Evolutionary conservation across 139 green algal species (phyloP).

Genomic region (Tetraselmis striata): DNA sequence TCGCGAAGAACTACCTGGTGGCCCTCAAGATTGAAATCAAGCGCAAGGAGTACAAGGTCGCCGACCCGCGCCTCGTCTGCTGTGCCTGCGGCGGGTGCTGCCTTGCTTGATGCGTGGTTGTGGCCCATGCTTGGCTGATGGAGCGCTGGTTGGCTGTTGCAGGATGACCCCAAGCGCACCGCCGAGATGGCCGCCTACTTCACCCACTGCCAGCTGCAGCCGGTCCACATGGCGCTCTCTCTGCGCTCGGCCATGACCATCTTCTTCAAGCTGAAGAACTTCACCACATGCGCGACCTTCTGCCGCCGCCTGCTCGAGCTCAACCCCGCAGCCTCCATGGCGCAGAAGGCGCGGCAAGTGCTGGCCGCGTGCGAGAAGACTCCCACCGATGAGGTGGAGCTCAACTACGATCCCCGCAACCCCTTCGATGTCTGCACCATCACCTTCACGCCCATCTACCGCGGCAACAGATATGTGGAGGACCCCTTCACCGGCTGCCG

Average conservation of each 20-base stretch:
- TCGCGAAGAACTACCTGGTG: slow-evolving; percentile 77
- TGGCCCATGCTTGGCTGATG: too few relatives aligned
- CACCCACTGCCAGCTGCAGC: slow-evolving; percentile 88
- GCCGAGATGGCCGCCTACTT: slow-evolving; percentile 98
- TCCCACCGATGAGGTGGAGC: slow-evolving; percentile 71
- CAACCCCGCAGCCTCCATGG: slow-evolving; percentile 69
- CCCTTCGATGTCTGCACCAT: slow-evolving; percentile 93
- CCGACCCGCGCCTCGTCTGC: neutral
- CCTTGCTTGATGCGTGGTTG: too few relatives aligned
- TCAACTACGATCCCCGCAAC: slow-evolving; percentile 97
- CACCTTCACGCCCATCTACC: slow-evolving; percentile 96
- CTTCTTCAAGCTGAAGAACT: slow-evolving; percentile 97
- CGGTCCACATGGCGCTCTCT: slow-evolving; percentile 79
- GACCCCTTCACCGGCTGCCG: slow-evolving; percentile 83
- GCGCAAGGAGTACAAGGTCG: slow-evolving; percentile 64
- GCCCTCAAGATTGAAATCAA: slow-evolving; percentile 85
- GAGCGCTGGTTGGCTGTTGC: too few relatives aligned
- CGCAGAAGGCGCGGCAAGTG: slow-evolving; percentile 76
- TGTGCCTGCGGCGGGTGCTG: neutral
- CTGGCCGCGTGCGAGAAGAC: slow-evolving; percentile 88
- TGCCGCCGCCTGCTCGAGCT: slow-evolving; percentile 91
- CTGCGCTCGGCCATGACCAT: slow-evolving; percentile 87
- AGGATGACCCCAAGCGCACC: slow-evolving; percentile 59
- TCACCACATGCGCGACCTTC: slow-evolving; percentile 80
- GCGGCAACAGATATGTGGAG: slow-evolving; percentile 53